These are phyloP conservation scores for Acanthamoeba lugdunensis DNA, from an alignment of 208 protist genomes.

Conservation along the genomic window DNA sequence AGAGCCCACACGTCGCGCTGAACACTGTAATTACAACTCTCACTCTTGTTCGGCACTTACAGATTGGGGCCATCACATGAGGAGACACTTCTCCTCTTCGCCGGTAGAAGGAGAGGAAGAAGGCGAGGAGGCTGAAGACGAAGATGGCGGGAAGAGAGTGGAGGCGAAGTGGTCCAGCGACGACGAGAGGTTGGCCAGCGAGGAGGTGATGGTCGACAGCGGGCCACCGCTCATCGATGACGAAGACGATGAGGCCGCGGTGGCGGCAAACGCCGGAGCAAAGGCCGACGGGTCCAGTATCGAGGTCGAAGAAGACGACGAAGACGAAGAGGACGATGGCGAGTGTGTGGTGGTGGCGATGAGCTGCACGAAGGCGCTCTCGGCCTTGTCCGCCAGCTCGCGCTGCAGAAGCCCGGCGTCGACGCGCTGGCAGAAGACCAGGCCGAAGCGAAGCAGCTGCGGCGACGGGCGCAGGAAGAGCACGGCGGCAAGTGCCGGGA, in stretches of 20 bases:
- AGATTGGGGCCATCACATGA: neutral
- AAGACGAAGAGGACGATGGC: neutral
- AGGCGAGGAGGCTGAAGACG: neutral
- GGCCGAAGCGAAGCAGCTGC: conserved; percentile 6
- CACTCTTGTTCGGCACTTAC: neutral
- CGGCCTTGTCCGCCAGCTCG: neutral
- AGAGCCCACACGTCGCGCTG: neutral
- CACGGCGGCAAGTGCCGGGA: neutral
- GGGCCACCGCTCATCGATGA: neutral
- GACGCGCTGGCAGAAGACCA: conserved; percentile 33
- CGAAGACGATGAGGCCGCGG: neutral
- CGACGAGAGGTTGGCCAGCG: neutral
- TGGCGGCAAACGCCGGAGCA: neutral
- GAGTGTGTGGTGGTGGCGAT: neutral
- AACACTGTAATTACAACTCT: neutral
- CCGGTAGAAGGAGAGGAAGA: neutral
- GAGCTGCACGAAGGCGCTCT: neutral
- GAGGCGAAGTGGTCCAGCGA: neutral
- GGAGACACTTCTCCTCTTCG: neutral
- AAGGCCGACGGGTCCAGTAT: neutral
- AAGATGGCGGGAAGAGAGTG: neutral
- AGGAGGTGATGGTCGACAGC: conserved; percentile 12
- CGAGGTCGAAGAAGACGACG: neutral
- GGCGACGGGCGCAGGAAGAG: neutral
- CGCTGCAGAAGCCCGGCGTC: neutral